Base-by-base conservation (phyloP, 768 basidiomycete species). In the Termitomyces sp. region DNA sequence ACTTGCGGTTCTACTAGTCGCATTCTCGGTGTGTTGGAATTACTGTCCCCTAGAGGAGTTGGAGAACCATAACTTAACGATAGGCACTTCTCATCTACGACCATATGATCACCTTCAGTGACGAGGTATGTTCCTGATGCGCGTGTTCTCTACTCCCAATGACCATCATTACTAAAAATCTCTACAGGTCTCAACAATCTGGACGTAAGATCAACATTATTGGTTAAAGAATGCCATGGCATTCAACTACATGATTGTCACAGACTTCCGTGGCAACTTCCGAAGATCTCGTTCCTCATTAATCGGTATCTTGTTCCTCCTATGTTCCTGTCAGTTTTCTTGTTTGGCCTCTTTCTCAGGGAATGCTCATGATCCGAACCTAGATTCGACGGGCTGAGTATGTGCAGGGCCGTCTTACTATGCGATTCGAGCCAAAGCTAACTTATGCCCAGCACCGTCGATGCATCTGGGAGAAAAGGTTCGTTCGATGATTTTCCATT, bases 31-130 rank as follows among this genome's bases (percentile, higher is more conserved):
- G n/a, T n/a, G 50, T 51, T 19, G 10, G 11, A 0, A 29, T 51
- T 17, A n/a, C 25, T 27, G 5, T 19, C 12, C 11, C 25, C 17
- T 1, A 34, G 19, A 1, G 17, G 38, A 19, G 3, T n/a, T 17
- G 23, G 10, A 11, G 25, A 37, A n/a, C 1, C 6, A 51, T 38
- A 37, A 19, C n/a, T 9, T 6, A 14, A 19, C 40, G 11, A 38
- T 25, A 51, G 50, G 37, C 50, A 51, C 50, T 51, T 14, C 50
- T 51, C 6, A 38, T 51, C 37, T 51, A 51, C 25, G 50, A 51
- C 25, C 50, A 51, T 51, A 29, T 38, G 6, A n/a, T 51, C 50
- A 51, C 50, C 50, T 51, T 51, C 17, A 27, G 25, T n/a, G 50
- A 51, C 11, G 50, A 51, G 27, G 50, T 51, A 40, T 40, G 50